A percentile compares a stretch with the other conserved stretches of the same genome.
phyloP scores from a whole-genome alignment of 2,329 filamentous ascomycete species.

The Pestalotiopsis sp. region DNA sequence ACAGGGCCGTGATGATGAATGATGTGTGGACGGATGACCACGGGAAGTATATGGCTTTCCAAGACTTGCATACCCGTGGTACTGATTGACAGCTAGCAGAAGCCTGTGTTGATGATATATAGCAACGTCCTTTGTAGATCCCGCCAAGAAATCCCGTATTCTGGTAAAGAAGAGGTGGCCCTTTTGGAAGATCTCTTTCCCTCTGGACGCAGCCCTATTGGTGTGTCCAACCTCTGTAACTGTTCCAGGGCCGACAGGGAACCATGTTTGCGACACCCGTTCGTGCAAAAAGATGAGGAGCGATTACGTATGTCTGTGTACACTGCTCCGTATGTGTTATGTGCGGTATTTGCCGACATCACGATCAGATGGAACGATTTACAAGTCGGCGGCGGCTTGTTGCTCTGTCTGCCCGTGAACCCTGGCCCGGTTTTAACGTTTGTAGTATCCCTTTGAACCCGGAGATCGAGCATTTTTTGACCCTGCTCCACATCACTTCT shows the following conservation, averaged over 20 bases:
- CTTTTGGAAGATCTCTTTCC: too few species aligned
- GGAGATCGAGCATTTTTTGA: too few species aligned
- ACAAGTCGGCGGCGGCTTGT: background rate
- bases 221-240: too few species aligned
- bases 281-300: background rate
- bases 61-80: background rate
- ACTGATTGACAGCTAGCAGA: background rate
- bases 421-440: background rate
- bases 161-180: too few species aligned
- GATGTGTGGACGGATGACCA: background rate
- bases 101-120: too few species aligned
- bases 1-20: background rate
- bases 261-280: background rate
- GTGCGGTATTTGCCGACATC: background rate
- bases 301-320: constrained; percentile 12
- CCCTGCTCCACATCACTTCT: too few species aligned
- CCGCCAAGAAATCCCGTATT: too few species aligned
- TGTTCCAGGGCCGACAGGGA: too few species aligned
- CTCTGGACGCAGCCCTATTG: too few species aligned
- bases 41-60: background rate
- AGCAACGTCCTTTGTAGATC: background rate
- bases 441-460: too few species aligned
- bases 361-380: background rate
- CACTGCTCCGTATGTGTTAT: background rate
- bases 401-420: background rate